Evolutionary conservation across 2,329 filamentous ascomycete genomes (phyloP), one percentile per base, ranked within the genome.

Genomic region (Xylariaceae sp.): DNA sequence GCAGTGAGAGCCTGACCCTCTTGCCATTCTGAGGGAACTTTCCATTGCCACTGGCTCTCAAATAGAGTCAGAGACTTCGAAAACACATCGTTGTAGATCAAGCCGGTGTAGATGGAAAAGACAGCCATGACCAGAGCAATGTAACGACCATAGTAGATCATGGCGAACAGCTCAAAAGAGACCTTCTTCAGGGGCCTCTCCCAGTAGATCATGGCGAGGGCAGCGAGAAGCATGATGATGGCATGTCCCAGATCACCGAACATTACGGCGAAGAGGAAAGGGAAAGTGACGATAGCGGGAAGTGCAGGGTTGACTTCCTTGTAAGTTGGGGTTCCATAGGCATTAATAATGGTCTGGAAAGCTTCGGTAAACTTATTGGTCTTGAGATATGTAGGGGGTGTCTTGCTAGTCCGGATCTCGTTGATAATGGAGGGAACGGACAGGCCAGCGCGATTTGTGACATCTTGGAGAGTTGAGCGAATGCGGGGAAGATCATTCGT

Each of bases 211-310:
- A 99, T 96, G 49, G 90, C 89, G 48, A 84, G 65, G 12, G 94
- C 89, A 49, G 90, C 88, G 48, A 82, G 67, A 39, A 92, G 78
- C 87, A 99, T 95, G 68, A 99, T 87, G 58, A 86, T 70, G 58
- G 92, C 94, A 66, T 99, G 94, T 45, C 94, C 95, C 51, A 96
- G 86, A 71, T 99, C 94, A 76, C 94, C 95, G 67, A 99, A 99
- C 94, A 99, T 99, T 81, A 99, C 94, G 44, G 94, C 94, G 67
- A 99, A 99, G 55, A 99, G 78, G 77, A 99, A 99, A n/a, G 95
- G 94, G 72, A 99, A 99, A 6, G 94, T 99, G 56, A 99, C 86
- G 59, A 97, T 90, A 45, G 95, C 94, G 35, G 92, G 92, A 18
- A 99, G 80, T 54, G 90, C 92, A 49, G 94, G 94, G 72, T 99